Base-by-base conservation (phyloP, 2,329 filamentous ascomycete species). In the Aspergillus sp. region DNA sequence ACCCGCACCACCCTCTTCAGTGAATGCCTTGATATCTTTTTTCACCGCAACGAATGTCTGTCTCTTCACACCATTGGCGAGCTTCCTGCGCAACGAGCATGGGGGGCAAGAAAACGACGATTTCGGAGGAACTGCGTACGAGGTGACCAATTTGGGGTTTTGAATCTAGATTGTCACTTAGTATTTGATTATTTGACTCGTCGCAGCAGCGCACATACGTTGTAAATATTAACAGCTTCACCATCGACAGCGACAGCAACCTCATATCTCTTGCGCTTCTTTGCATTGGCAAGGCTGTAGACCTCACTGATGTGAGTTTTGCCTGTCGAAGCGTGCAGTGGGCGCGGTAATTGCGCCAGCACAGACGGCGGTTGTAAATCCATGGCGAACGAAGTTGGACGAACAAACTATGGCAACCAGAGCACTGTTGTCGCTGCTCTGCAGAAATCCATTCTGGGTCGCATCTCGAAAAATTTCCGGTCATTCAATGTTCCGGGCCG, bases 191-290 rank as follows among this genome's bases (percentile, higher is more conserved):
- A 27, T 4, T 17, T 4, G 15, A 17, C 14, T 40, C 21, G 8
- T n/a, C 8, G 12, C 12, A n/a, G 24, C n/a, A n/a, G 15, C 19
- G 33, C 44, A 41, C 72, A 48, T 76, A 87, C 85, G 72, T 85
- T 84, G 73, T 87, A 87, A 37, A 88, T 81, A 62, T 82, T 86
- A 50, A 88, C 74, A 31, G 82, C 81, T 68, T 87, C 84, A 40
- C 84, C 84, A 68, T 87, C 84, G 14, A 86, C 75, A 1, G 79
- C 83, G 19, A 85, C 79, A 33, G 78, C 83, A 52, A 87, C 77
- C 67, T 88, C 85, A 65, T 85, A 82, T 69, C 85, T 77, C 74
- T 87, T 86, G 68, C 83, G 80, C 73, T 85, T 86, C 72, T 80
- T 83, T 43, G 80, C 77, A 52, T 80, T 79, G 57, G 77, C 77